Base-by-base conservation (phyloP, 306 rosid genomes). In the Prunus mira region DNA sequence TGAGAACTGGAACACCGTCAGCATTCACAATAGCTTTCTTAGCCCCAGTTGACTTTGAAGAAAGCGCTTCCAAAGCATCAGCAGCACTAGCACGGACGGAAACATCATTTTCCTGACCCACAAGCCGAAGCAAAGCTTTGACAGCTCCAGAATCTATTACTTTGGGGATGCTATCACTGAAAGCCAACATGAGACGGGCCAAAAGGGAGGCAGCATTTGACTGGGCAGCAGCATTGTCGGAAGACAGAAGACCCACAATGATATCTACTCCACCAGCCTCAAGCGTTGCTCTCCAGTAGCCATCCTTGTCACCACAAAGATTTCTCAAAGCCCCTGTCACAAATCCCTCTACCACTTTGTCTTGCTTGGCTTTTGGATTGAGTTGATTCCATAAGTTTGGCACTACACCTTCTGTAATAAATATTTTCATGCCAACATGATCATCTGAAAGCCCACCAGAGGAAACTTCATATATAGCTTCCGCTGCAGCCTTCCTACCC, bases 41-140 rank as follows among this genome's bases (percentile, higher is more conserved):
- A 58, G 96, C 97, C 15, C 51, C 38, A 58, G 92, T 77, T 80
- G 96, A 92, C 84, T 86, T 88, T 55, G 93, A 90, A 78, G 97
- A 90, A 64, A 95, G 97, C 50, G 87, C 97, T 89, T 95, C 97
- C 63, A 95, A 80, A 79, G 97, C 98, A 83, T 95, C 96, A 45
- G 98, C 98, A 79, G 98, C 97, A 89, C 98, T 90, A 64, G 97
- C 96, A 65, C 97, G 89, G 9, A 95, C 97, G 84, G 97, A 88
- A 87, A 88, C 81, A 75, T 92, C 85, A 84, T 95, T 92, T 83
- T 95, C 81, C 80, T 61, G 87, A 77, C 93, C 89, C 69, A 95
- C 82, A 61, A 95, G 97, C 83, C 18, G 75, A 76, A 95, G 97
- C 84, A 95, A 86, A 66, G 91, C 97, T 83, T 83, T 83, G 79